phyloP scores from a whole-genome alignment of 805 yeast species.

The Torulaspora indica region DNA sequence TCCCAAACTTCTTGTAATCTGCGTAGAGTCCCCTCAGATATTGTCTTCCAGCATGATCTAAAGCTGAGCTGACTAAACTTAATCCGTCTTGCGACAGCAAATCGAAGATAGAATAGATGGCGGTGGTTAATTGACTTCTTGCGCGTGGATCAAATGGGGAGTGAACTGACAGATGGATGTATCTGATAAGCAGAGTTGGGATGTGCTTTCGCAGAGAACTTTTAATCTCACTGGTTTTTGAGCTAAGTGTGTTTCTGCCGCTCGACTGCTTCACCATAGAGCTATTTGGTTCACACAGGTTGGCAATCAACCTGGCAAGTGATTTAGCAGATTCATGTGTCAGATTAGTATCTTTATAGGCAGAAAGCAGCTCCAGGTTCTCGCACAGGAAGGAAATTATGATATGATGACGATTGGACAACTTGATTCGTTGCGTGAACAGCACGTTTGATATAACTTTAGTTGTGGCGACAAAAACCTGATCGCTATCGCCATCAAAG shows the following conservation, averaged over 20 bases:
- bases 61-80: conserved; percentile 52
- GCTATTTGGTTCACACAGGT: conserved; percentile 65
- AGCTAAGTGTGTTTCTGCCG: conserved; percentile 42
- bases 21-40: conserved; percentile 63
- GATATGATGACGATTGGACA: conserved; percentile 70
- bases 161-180: conserved; percentile 49
- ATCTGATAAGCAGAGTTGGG: conserved; percentile 55
- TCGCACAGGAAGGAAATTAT: conserved; percentile 46
- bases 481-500: conserved; percentile 19
- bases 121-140: conserved; percentile 48
- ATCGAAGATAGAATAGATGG: conserved; percentile 62
- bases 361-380: conserved; percentile 46
- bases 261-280: conserved; percentile 23
- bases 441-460: conserved; percentile 56
- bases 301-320: conserved; percentile 54
- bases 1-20: conserved; percentile 71
- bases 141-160: conserved; percentile 44
- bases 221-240: conserved; percentile 53
- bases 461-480: conserved; percentile 39
- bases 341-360: conserved; percentile 18
- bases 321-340: conserved; percentile 42
- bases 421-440: conserved; percentile 62
- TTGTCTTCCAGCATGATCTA: conserved; percentile 66
- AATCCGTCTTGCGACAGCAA: conserved; percentile 65
- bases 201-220: conserved; percentile 59